Evolutionary conservation across 495 filamentous ascomycete species (phyloP), one percentile per base, ranked within the genome.

Genomic region (Darksidea phi): DNA sequence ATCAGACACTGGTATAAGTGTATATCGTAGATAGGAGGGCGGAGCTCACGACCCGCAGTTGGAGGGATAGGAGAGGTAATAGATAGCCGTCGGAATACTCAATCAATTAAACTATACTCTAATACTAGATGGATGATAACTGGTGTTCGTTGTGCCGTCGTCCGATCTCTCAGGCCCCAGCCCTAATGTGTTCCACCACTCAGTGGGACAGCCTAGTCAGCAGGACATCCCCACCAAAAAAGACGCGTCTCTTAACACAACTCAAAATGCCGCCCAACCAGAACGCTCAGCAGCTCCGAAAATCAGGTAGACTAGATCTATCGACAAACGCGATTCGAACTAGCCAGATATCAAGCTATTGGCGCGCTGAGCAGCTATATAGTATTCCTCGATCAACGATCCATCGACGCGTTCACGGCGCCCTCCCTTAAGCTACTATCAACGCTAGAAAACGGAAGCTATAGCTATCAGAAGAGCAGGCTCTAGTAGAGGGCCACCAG

Each of bases 141-240:
- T n/a, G n/a, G n/a, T n/a, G n/a, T n/a, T n/a, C n/a, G n/a, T n/a
- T n/a, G n/a, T n/a, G n/a, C n/a, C n/a, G n/a, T n/a, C n/a, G n/a
- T n/a, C n/a, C n/a, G n/a, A n/a, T n/a, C n/a, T n/a, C n/a, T n/a
- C n/a, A n/a, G n/a, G n/a, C n/a, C n/a, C n/a, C n/a, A n/a, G n/a
- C n/a, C n/a, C n/a, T 56, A 56, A 56, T 38, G 53, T 56, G 53
- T 48, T 32, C 13, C 17, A 56, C 20, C 53, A 34, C 11, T 56
- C 53, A 45, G 15, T 41, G n/a, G 53, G 5, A 4, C 20, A 45
- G 2, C 45, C 20, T 38, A 46, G 36, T 46, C 53, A 45, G 37
- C 23, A 12, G 53, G 5, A 5, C 53, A 56, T n/a, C 53, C 37
- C 53, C 53, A 56, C 53, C 53, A 46, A 56, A 47, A 56, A 38